These are phyloP conservation scores for Aegilops tauschii DNA, from an alignment of 176 grass and related monocot genomes.

Conservation along the genomic window DNA sequence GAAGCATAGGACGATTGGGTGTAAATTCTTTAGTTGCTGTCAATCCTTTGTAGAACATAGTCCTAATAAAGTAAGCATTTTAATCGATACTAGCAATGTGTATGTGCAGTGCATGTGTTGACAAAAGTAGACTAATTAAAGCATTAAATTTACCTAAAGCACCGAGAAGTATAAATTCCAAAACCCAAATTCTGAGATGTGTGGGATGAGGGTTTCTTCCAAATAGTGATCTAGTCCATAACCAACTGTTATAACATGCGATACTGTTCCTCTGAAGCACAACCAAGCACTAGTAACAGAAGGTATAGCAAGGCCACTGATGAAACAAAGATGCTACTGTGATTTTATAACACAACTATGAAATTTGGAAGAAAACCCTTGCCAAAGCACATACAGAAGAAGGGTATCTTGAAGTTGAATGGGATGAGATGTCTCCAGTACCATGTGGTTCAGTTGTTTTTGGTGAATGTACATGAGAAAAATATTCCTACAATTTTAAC, in stretches of 20 bases:
- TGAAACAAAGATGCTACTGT: not conserved
- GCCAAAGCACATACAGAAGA: not conserved
- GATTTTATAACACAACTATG: not conserved
- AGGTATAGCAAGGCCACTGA: not conserved
- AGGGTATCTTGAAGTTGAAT: not conserved
- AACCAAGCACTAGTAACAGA: not conserved
- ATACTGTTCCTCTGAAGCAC: not conserved
- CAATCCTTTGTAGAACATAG: not conserved
- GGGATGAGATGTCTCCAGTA: not conserved
- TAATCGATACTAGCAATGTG: not conserved
- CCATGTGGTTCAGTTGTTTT: not conserved
- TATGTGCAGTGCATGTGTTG: not conserved
- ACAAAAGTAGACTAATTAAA: not conserved
- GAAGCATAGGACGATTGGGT: not conserved
- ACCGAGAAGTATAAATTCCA: not conserved
- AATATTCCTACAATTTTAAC: not conserved
- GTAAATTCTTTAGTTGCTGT: not conserved
- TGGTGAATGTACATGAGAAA: not conserved
- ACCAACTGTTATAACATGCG: not conserved
- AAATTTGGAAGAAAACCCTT: constrained; percentile 8
- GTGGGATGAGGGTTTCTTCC: not conserved
- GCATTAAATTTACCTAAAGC: not conserved
- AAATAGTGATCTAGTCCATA: not conserved
- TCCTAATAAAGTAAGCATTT: not conserved
- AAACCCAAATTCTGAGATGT: not conserved